These are phyloP conservation scores for Corrigiola litoralis DNA, from an alignment of 179 eudicot genomes.

Conservation along the genomic window DNA sequence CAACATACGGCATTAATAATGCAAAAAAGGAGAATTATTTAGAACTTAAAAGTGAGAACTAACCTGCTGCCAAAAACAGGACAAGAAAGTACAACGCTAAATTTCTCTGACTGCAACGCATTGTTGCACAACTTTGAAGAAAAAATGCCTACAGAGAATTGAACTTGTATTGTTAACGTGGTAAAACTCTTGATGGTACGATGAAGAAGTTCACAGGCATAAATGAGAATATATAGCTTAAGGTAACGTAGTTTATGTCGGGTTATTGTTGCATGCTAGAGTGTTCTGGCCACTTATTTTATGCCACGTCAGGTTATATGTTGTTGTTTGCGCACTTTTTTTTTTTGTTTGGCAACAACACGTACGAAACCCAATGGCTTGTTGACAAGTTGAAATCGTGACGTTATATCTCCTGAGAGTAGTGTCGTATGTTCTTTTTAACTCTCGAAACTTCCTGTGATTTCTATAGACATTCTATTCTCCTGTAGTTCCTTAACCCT, in stretches of 20 bases:
- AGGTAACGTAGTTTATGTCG: background rate
- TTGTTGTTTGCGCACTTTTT: background rate
- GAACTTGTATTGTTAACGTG: too few relatives aligned
- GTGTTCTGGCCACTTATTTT: slow-evolving; percentile 18
- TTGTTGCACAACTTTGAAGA: background rate
- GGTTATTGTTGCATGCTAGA: slow-evolving; percentile 13
- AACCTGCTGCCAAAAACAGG: slow-evolving; percentile 31
- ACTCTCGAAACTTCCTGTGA: slow-evolving; percentile 25
- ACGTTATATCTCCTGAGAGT: background rate
- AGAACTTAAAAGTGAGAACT: background rate
- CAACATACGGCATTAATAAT: too few relatives aligned
- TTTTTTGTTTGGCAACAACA: too few relatives aligned
- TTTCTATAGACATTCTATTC: background rate
- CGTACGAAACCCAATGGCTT: background rate
- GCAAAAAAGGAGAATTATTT: too few relatives aligned
- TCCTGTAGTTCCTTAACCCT: too few relatives aligned
- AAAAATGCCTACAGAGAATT: too few relatives aligned
- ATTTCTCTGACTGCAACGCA: slow-evolving; percentile 10
- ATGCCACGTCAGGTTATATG: slow-evolving; percentile 18
- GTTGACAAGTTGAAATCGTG: slow-evolving; percentile 4
- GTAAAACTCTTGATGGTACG: too few relatives aligned
- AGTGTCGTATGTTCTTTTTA: background rate
- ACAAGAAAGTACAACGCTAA: slow-evolving; percentile 22
- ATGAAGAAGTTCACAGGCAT: background rate
- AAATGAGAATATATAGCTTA: slow-evolving; percentile 21